Evolutionary conservation across 2,329 filamentous ascomycete species (phyloP).

Genomic region (Monosporascus sp.): DNA sequence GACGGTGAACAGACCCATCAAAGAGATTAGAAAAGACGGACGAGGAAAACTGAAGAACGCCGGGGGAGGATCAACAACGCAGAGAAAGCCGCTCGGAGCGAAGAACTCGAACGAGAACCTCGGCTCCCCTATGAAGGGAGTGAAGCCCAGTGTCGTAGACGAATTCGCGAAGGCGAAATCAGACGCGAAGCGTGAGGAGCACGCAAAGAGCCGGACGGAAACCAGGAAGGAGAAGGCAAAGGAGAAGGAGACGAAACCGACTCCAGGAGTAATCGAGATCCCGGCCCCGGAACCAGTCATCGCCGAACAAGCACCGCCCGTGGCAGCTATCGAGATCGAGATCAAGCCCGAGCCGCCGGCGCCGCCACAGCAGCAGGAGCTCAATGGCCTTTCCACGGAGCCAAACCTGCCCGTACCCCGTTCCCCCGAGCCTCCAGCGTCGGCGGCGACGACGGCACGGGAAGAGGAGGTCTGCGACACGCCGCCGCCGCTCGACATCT

Average conservation of each 20-base stretch:
- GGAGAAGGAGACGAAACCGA: constrained; percentile 8
- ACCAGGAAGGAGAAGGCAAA: constrained; percentile 18
- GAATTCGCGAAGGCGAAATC: constrained; percentile 36
- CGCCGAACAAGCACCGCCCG: constrained; percentile 9
- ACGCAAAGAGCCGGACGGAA: constrained; percentile 10
- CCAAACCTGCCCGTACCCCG: constrained; percentile 37
- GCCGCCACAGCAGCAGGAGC: constrained; percentile 9
- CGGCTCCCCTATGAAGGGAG: constrained; percentile 50
- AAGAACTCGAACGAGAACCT: constrained; percentile 59
- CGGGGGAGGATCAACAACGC: constrained; percentile 11
- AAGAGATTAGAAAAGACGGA: constrained; percentile 40
- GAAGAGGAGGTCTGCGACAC: constrained; percentile 42
- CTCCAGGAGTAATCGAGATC: constrained; percentile 24
- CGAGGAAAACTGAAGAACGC: constrained; percentile 22
- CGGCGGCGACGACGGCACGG: constrained; percentile 39
- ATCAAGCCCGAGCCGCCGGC: not conserved
- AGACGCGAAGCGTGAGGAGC: constrained; percentile 21
- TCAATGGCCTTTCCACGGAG: constrained; percentile 32
- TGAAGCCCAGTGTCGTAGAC: constrained; percentile 28
- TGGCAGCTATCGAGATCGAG: constrained; percentile 18
- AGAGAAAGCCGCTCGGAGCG: constrained; percentile 44
- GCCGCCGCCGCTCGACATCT: constrained; percentile 55
- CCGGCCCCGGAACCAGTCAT: constrained; percentile 11
- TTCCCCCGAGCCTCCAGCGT: constrained; percentile 21
- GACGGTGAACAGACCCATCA: constrained; percentile 34